A percentile compares a stretch with the other conserved stretches of the same genome.
phyloP scores from a whole-genome alignment of 1,284 basidiomycete species.

The Schizophyllum commune region DNA sequence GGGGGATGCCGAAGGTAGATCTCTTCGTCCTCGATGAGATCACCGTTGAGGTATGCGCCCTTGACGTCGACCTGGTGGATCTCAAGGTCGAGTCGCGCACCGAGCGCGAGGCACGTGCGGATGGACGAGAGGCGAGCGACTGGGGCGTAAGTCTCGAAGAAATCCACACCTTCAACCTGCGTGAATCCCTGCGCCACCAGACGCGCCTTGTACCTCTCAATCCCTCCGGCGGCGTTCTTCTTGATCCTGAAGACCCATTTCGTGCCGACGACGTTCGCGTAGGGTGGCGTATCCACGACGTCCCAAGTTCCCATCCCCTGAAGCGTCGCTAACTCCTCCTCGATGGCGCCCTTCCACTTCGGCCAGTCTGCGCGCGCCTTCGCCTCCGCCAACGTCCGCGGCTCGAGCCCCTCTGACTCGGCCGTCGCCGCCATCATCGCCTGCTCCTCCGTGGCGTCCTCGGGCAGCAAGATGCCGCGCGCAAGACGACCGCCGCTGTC shows the following conservation, averaged over 20 bases:
- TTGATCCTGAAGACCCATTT: constrained; percentile 11
- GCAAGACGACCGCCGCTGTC: background rate
- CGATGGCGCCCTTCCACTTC: constrained; percentile 12
- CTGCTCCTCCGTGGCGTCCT: background rate
- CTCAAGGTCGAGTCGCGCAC: constrained; percentile 6
- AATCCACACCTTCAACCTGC: constrained; percentile 1
- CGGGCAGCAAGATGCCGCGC: background rate
- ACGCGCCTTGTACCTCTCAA: constrained; percentile 3
- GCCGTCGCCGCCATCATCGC: background rate
- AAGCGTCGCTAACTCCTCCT: constrained; percentile 13
- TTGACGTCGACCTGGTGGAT: constrained; percentile 11
- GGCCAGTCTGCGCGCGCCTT: background rate
- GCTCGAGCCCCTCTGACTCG: background rate
- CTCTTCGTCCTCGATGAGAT: constrained; percentile 3
- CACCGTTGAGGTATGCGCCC: constrained; percentile 8
- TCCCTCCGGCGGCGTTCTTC: background rate
- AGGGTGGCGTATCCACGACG: constrained; percentile 3
- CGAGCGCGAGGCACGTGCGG: constrained; percentile 7
- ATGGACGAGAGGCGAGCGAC: constrained; percentile 9
- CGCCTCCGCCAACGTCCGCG: background rate
- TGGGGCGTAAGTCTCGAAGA: constrained; percentile 5
- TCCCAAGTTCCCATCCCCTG: constrained; percentile 7
- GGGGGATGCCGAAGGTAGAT: constrained; percentile 3
- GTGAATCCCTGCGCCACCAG: constrained; percentile 2
- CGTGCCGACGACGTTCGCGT: constrained; percentile 7